Base-by-base conservation (phyloP, 2,329 filamentous ascomycete genomes). In the Nemania diffusa region DNA sequence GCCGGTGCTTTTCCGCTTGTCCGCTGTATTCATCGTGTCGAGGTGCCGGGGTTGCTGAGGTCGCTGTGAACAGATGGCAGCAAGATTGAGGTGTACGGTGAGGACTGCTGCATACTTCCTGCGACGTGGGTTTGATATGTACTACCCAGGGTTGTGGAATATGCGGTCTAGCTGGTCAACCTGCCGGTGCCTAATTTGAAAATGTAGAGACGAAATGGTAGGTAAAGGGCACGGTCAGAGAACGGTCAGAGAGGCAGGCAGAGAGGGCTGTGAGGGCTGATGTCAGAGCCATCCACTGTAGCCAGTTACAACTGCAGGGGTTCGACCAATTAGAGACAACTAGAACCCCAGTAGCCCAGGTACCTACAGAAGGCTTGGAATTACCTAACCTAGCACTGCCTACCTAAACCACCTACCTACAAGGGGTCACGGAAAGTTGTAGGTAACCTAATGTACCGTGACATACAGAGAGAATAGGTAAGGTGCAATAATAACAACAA, bases 1-100 rank as follows among this genome's bases (percentile, higher is more conserved):
- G 42, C 75, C 72, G 44, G 63, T 71, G 61, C 73, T 78, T 69
- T 82, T 82, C 73, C 82, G 82, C 76, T 83, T 84, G 67, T 85
- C 82, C 53, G 82, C 76, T 51, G 77, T 71, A 69, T 78, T 81
- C 81, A 83, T 84, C 57, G 66, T 70, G 62, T 69, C 69, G 66
- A 69, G 58, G 53, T 22, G 64, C 44, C 44, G 64, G 57, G 67
- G 40, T 60, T 62, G 48, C 62, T 59, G 11, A 11, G 8, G 32
- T 40, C 20, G n/a, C 52, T 37, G 22, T 37, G n/a, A 27, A 24
- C 26, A 60, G 22, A 64, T 62, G 29, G 56, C 51, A 57, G 65
- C 42, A 67, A 55, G 64, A 56, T 52, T 42, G 64, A 57, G 17
- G 44, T n/a, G 34, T 52, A 55, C 51, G 44, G 44, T 24, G 50